Evolutionary conservation across 805 yeast species (phyloP), one percentile per base, ranked within the genome.

Genomic region (Saccharomycopsis olivae): DNA sequence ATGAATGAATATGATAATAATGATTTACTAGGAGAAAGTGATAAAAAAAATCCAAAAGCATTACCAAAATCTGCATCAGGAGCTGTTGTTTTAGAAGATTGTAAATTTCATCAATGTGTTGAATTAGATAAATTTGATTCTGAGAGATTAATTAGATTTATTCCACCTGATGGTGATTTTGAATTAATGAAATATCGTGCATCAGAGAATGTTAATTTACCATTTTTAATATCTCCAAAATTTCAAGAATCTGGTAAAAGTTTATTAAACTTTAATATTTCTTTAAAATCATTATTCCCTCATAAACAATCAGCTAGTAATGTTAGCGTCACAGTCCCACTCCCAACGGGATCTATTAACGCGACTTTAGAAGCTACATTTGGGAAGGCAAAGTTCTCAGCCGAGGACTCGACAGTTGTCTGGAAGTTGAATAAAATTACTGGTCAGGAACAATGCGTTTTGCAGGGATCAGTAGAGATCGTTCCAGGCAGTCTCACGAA

Each of bases 141-240:
- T 16, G 76, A 78, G 19, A 63, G 81, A 30, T 61, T 72, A 18
- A 79, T 87, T 43, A 73, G 69, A 34, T 86, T 87, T 48, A 65
- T 77, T 10, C 95, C 95, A 2, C 95, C 95, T 1, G 95, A 86
- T 59, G 94, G 94, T 1, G 73, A 75, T 38, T 83, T 85, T 54
- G 89, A 85, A 56, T 68, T 87, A 44, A 78, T 87, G 88, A 66
- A 73, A 27, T 87, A 86, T 58, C 64, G 78, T 41, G 68, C 71
- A 1, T 58, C 65, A 1, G 73, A 74, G 33, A 73, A 75, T 47
- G 61, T 82, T 44, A 73, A 71, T 36, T 54, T 83, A 23, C 96
- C 96, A 3, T 82, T 86, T 58, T 64, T 65, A 37, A 68, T 86
- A 13, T 61, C 68, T 4, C 81, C 89, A 2, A 63, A 65, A 23